Evolutionary conservation across 345 rosid genomes (phyloP).

Genomic region (Kernera saxatilis): DNA sequence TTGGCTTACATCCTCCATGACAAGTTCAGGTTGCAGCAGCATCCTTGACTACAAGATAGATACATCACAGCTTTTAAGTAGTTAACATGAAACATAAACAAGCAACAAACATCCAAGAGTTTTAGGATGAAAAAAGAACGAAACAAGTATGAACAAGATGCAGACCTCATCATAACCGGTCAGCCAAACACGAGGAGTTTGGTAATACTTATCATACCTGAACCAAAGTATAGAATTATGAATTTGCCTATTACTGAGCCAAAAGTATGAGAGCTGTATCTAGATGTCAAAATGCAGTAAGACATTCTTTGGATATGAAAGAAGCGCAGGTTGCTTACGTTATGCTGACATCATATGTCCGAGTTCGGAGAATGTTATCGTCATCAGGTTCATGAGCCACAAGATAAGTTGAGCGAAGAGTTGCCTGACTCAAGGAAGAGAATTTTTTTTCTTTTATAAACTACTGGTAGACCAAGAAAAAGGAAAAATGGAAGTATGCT

Average conservation of each 20-base stretch:
- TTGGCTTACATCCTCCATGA: conserved; percentile 90
- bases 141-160: conserved; percentile 13
- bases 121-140: neutral
- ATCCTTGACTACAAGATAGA: conserved; percentile 67
- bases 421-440: conserved; percentile 55
- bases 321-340: conserved; percentile 38
- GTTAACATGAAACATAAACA: neutral
- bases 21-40: conserved; percentile 84
- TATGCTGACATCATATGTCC: conserved; percentile 97
- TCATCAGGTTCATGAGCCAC: conserved; percentile 95
- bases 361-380: conserved; percentile 87
- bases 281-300: neutral
- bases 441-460: conserved; percentile 21
- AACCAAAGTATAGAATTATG: neutral
- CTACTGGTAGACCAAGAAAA: neutral
- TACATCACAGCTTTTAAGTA: neutral
- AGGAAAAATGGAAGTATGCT: neutral
- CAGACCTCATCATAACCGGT: conserved; percentile 92
- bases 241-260: conserved; percentile 4
- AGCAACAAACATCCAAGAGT: neutral
- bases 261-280: neutral
- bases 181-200: conserved; percentile 94
- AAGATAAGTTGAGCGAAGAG: conserved; percentile 68
- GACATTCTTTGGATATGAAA: neutral
- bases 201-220: conserved; percentile 91